Evolutionary conservation across 78 protist species (phyloP).

Genomic region (Tieghemostelium lacteum): DNA sequence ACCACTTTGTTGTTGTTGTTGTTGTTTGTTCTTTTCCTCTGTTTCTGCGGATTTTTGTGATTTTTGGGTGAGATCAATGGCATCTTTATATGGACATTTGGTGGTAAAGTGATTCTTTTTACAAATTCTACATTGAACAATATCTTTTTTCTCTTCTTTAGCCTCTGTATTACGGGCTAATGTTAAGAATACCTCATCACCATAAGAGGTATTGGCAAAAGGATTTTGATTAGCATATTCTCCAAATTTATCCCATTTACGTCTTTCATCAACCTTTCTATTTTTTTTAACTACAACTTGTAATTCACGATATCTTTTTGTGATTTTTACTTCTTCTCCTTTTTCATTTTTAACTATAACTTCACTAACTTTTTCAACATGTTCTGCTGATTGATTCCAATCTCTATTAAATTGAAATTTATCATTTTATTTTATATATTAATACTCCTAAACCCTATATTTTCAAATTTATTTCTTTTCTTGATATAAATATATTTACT

Average conservation of each 20-base stretch:
- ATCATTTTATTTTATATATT: too few species aligned
- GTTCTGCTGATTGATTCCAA: neutral
- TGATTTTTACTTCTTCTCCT: slow-evolving; percentile 73
- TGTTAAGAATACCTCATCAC: slow-evolving; percentile 64
- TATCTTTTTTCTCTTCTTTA: slow-evolving; percentile 65
- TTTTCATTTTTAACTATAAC: slow-evolving; percentile 65
- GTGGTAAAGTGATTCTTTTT: slow-evolving; percentile 69
- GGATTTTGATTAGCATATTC: slow-evolving; percentile 13
- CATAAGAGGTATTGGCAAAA: slow-evolving; percentile 49
- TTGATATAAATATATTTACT: too few species aligned
- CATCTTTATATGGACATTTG: slow-evolving; percentile 75
- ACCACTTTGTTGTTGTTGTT: neutral
- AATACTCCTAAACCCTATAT: too few species aligned
- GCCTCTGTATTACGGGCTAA: slow-evolving; percentile 44
- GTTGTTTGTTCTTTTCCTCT: neutral
- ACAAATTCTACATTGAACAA: slow-evolving; percentile 62
- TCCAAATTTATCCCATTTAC: slow-evolving; percentile 69
- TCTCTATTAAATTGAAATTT: too few species aligned
- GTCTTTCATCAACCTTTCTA: slow-evolving; percentile 63
- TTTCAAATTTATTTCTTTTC: too few species aligned
- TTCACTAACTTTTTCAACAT: slow-evolving; percentile 50
- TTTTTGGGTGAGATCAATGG: slow-evolving; percentile 30
- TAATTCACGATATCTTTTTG: slow-evolving; percentile 48
- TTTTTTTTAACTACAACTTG: slow-evolving; percentile 52
- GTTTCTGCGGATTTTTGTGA: slow-evolving; percentile 31